Conservation (phyloP, 768 basidiomycete species). For the Macrolepiota fuliginosa region DNA sequence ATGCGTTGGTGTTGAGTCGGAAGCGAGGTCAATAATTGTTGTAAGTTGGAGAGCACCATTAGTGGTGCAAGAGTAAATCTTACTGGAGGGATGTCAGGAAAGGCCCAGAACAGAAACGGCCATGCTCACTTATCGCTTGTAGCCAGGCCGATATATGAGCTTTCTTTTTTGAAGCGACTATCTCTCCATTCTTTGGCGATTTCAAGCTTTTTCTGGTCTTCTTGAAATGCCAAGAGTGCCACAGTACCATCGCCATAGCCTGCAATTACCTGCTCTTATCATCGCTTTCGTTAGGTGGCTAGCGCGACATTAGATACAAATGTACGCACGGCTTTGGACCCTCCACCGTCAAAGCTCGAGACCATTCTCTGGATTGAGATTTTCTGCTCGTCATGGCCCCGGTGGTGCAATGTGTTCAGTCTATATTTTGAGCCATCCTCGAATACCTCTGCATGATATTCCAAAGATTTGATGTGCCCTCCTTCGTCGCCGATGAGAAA, state of each 20-base stretch:
- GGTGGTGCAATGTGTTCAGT: constrained; percentile 28
- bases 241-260: constrained; percentile 61
- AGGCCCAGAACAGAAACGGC: constrained; percentile 3
- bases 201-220: constrained; percentile 36
- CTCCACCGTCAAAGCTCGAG: constrained; percentile 22
- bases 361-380: constrained; percentile 33
- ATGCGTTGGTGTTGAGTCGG: constrained; percentile 12
- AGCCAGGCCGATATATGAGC: constrained; percentile 59
- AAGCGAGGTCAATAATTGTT: constrained; percentile 17
- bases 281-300: constrained; percentile 14
- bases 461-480: constrained; percentile 67
- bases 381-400: constrained; percentile 11
- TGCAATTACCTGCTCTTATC: constrained; percentile 62
- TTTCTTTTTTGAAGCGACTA: constrained; percentile 50
- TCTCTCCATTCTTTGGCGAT: constrained; percentile 60
- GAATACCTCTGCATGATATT: constrained; percentile 31
- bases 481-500: constrained; percentile 80
- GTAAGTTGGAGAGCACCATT: constrained; percentile 68
- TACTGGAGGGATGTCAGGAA: not conserved
- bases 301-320: not conserved
- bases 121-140: constrained; percentile 45
- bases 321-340: constrained; percentile 37
- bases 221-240: constrained; percentile 39
- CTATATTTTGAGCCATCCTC: constrained; percentile 30
- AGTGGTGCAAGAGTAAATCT: constrained; percentile 58